These are phyloP conservation scores for Magnolia sinica DNA, from an alignment of 164 flowering plant genomes.

Conservation along the genomic window DNA sequence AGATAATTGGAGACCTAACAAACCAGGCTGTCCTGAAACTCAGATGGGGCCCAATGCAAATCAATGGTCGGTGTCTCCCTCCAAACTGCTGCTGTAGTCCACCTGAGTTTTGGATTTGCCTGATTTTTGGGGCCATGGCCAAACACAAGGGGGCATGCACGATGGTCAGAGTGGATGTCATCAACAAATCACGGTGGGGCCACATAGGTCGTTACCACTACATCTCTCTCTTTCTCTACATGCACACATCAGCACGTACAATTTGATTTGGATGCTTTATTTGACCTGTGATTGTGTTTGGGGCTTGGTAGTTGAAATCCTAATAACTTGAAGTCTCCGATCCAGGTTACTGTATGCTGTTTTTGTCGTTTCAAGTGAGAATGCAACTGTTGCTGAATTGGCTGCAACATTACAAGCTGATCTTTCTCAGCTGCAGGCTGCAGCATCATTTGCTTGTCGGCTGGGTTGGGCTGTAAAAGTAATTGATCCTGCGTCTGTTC, in stretches of 20 bases:
- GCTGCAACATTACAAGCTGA: slow-evolving; percentile 96
- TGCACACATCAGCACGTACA: not conserved
- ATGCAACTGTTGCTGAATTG: slow-evolving; percentile 95
- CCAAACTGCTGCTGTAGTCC: no score
- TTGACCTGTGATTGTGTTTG: slow-evolving; percentile 5
- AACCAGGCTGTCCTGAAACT: no score
- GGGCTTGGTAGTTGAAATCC: slow-evolving; percentile 5
- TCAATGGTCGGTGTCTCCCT: no score
- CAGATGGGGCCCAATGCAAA: no score
- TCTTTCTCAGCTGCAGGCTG: slow-evolving; percentile 90
- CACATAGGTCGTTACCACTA: no score
- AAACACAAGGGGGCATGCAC: no score
- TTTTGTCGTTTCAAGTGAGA: slow-evolving; percentile 97
- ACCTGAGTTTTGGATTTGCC: no score
- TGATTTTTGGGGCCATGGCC: no score
- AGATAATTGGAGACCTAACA: no score
- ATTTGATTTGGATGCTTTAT: not conserved
- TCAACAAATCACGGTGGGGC: no score
- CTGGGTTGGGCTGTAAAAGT: slow-evolving; percentile 96
- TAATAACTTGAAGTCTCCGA: slow-evolving; percentile 15
- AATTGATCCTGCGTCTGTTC: slow-evolving; percentile 84
- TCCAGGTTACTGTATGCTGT: slow-evolving; percentile 95
- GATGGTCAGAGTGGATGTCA: no score
- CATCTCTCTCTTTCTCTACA: not conserved
- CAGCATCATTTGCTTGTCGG: slow-evolving; percentile 97